A percentile compares a stretch with the other conserved stretches of the same genome.
These are phyloP conservation scores for Bipolaris oryzae DNA, from an alignment of 2,329 filamentous ascomycete species.

Conservation along the genomic window DNA sequence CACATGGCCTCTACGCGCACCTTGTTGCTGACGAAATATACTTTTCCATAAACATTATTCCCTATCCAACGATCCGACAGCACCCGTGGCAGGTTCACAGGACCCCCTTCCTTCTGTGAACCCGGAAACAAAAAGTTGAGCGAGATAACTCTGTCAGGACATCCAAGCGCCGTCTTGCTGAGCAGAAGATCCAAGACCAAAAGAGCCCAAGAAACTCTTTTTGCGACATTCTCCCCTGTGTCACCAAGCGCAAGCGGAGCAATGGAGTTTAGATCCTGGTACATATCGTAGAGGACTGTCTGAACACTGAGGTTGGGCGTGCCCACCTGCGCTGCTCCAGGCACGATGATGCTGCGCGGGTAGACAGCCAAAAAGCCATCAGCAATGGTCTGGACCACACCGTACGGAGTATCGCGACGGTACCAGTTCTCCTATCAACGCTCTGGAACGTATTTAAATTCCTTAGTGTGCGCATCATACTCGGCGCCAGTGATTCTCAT, in stretches of 20 bases:
- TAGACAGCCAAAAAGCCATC: constrained; percentile 45
- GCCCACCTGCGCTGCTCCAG: constrained; percentile 37
- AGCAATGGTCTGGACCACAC: constrained; percentile 46
- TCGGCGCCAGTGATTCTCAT: constrained; percentile 58
- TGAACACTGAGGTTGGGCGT: constrained; percentile 40
- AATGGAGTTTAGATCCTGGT: constrained; percentile 46
- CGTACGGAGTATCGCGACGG: constrained; percentile 54
- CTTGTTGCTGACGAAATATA: constrained; percentile 32
- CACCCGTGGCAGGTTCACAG: constrained; percentile 31
- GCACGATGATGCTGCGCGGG: constrained; percentile 40
- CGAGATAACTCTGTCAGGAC: constrained; percentile 33
- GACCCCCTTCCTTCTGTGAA: constrained; percentile 35
- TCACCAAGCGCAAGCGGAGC: constrained; percentile 41
- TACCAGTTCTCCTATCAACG: constrained; percentile 62
- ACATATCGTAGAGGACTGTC: constrained; percentile 44
- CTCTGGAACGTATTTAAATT: constrained; percentile 58
- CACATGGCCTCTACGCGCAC: constrained; percentile 32
- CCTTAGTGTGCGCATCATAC: constrained; percentile 48
- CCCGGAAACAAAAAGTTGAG: constrained; percentile 42
- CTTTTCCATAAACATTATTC: constrained; percentile 47
- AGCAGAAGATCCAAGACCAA: constrained; percentile 40
- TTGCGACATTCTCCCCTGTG: constrained; percentile 24
- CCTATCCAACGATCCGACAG: constrained; percentile 34
- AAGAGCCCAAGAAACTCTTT: constrained; percentile 37
- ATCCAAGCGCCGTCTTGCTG: constrained; percentile 41